Evolutionary conservation across 1,139 yeast species (phyloP).

Genomic region (Kurtzmaniella quercitrusa): DNA sequence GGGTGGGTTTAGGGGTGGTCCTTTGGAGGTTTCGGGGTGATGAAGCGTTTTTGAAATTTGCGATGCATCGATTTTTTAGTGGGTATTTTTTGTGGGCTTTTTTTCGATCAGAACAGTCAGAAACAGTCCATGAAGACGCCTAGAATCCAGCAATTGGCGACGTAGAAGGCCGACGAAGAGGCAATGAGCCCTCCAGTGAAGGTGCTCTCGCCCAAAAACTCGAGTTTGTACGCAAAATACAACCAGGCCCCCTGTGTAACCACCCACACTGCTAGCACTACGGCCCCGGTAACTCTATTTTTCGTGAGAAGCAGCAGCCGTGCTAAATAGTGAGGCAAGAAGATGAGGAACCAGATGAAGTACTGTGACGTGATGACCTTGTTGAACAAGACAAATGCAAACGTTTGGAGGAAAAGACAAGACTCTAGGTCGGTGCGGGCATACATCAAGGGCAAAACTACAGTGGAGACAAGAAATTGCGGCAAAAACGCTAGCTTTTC

Average conservation of each 20-base stretch:
- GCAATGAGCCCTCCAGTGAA: constrained; percentile 60
- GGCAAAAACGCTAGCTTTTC: constrained; percentile 75
- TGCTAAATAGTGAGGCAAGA: constrained; percentile 68
- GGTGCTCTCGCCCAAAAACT: constrained; percentile 68
- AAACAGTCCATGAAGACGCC: constrained; percentile 45
- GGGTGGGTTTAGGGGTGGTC: background rate
- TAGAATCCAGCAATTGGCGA: constrained; percentile 61
- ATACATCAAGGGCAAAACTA: constrained; percentile 57
- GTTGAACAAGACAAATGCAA: constrained; percentile 84
- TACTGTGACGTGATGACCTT: constrained; percentile 94
- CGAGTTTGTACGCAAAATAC: constrained; percentile 70
- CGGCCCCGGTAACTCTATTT: constrained; percentile 27
- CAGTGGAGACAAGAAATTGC: constrained; percentile 58
- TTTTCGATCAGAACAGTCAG: background rate
- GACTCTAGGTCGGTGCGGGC: constrained; percentile 53
- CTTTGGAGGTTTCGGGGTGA: background rate
- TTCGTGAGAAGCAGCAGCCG: constrained; percentile 31
- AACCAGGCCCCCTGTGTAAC: constrained; percentile 76
- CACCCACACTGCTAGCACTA: constrained; percentile 56
- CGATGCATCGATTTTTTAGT: background rate
- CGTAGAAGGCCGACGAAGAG: constrained; percentile 62
- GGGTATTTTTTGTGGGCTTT: background rate
- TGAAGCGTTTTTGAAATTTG: background rate
- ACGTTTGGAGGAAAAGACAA: constrained; percentile 81
- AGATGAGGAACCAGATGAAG: constrained; percentile 87